These are phyloP conservation scores for Curvularia eragrostidis DNA, from an alignment of 2,329 filamentous ascomycete genomes.

Conservation along the genomic window DNA sequence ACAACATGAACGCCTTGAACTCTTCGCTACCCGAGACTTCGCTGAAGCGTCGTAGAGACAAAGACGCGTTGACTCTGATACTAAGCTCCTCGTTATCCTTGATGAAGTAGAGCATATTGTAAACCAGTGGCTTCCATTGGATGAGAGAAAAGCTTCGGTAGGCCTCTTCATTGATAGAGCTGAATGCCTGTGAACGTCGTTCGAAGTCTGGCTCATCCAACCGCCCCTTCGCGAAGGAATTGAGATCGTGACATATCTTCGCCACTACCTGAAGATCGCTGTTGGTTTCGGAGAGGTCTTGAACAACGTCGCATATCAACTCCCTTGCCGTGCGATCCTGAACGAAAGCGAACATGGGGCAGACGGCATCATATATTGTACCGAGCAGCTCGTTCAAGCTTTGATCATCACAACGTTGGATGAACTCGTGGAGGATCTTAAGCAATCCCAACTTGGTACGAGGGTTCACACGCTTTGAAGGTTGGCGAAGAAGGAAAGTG, in stretches of 20 bases:
- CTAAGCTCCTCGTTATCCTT: conserved; percentile 87
- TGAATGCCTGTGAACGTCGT: conserved; percentile 78
- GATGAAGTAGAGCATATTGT: conserved; percentile 89
- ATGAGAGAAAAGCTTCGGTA: conserved; percentile 66
- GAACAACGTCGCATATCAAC: conserved; percentile 74
- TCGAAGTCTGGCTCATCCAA: conserved; percentile 91
- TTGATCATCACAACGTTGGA: conserved; percentile 67
- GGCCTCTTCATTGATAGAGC: conserved; percentile 69
- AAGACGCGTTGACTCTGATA: conserved; percentile 82
- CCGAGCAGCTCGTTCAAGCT: conserved; percentile 65
- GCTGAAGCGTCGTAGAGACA: conserved; percentile 79
- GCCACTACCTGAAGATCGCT: conserved; percentile 68
- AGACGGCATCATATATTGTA: conserved; percentile 74
- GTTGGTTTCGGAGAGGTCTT: conserved; percentile 72
- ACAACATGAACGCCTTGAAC: conserved; percentile 66
- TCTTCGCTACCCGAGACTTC: conserved; percentile 59
- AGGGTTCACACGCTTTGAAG: conserved; percentile 80
- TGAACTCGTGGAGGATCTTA: conserved; percentile 79
- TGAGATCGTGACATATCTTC: conserved; percentile 76
- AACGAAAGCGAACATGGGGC: conserved; percentile 88
- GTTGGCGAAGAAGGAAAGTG: conserved; percentile 81
- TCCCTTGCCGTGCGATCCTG: conserved; percentile 79
- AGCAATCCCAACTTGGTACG: conserved; percentile 83
- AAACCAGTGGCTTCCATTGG: conserved; percentile 87
- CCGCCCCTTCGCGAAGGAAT: conserved; percentile 74